phyloP scores from a whole-genome alignment of 768 basidiomycete species.

The Zangia roseola region DNA sequence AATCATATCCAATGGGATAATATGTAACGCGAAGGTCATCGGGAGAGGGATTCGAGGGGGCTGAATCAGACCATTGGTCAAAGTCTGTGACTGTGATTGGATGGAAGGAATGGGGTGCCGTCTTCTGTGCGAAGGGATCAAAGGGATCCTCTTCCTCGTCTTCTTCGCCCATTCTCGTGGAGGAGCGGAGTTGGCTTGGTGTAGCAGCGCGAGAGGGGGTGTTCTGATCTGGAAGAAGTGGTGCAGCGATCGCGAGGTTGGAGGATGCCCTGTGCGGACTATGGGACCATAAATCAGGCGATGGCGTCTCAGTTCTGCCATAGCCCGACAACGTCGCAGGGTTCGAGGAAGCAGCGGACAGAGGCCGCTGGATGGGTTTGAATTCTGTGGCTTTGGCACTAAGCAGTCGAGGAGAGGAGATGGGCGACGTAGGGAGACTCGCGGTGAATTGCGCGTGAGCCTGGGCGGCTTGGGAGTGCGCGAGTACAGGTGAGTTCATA shows the following conservation, averaged over 20 bases:
- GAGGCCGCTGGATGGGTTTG: constrained; percentile 77
- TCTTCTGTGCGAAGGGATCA: constrained; percentile 62
- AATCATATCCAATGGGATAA: constrained; percentile 30
- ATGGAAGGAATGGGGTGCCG: constrained; percentile 54
- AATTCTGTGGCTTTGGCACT: constrained; percentile 92
- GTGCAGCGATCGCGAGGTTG: constrained; percentile 90
- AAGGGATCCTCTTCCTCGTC: constrained; percentile 85
- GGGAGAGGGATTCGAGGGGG: constrained; percentile 50
- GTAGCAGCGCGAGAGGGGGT: constrained; percentile 53
- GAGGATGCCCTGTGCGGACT: constrained; percentile 64
- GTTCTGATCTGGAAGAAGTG: constrained; percentile 72
- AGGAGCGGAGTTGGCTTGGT: constrained; percentile 70
- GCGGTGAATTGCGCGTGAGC: constrained; percentile 65
- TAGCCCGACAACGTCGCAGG: constrained; percentile 48
- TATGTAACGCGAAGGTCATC: constrained; percentile 45
- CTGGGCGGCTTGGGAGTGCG: constrained; percentile 55
- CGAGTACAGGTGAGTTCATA: constrained; percentile 64
- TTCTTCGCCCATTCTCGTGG: constrained; percentile 54
- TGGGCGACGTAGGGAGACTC: constrained; percentile 79
- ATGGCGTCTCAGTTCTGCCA: constrained; percentile 73
- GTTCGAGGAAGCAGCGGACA: constrained; percentile 64
- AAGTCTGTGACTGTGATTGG: constrained; percentile 63
- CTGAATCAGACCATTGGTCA: constrained; percentile 57
- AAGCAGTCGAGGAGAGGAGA: constrained; percentile 80
- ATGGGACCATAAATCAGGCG: constrained; percentile 88